Evolutionary conservation across 495 filamentous ascomycete species (phyloP).

Genomic region (Staphylotrichum longicolle): DNA sequence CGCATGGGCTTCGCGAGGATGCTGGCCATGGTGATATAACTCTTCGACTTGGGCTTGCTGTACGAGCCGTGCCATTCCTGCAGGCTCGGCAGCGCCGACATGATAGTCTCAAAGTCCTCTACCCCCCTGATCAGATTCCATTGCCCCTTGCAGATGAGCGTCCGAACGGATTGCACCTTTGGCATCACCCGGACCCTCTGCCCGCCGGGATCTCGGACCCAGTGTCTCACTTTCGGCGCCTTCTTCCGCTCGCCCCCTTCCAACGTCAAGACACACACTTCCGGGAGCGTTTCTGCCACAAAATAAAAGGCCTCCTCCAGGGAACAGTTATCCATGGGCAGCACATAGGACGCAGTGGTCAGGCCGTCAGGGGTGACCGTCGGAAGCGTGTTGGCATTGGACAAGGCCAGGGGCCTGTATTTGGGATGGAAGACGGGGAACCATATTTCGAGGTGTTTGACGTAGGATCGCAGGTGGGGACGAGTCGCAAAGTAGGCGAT

Average conservation of each 20-base stretch:
- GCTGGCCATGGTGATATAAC: constrained; percentile 61
- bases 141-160: constrained; percentile 67
- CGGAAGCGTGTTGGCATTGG: constrained; percentile 42
- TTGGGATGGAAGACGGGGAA: constrained; percentile 67
- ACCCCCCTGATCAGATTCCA: constrained; percentile 72
- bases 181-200: constrained; percentile 30
- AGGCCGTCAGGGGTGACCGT: constrained; percentile 48
- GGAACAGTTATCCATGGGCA: constrained; percentile 62
- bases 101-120: constrained; percentile 60
- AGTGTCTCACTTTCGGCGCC: constrained; percentile 62
- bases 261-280: constrained; percentile 64
- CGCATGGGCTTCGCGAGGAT: constrained; percentile 52
- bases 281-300: constrained; percentile 54
- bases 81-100: constrained; percentile 59
- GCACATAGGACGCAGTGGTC: constrained; percentile 51
- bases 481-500: constrained; percentile 57
- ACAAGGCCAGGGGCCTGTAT: constrained; percentile 43
- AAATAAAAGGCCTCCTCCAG: constrained; percentile 65
- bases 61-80: constrained; percentile 71
- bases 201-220: constrained; percentile 36
- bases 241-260: constrained; percentile 74
- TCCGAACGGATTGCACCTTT: constrained; percentile 44
- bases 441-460: constrained; percentile 72
- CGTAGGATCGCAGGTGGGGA: constrained; percentile 57
- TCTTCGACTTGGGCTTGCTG: constrained; percentile 65